Base-by-base conservation (phyloP, 2,329 filamentous ascomycete genomes). In the Chaetomium sp. region DNA sequence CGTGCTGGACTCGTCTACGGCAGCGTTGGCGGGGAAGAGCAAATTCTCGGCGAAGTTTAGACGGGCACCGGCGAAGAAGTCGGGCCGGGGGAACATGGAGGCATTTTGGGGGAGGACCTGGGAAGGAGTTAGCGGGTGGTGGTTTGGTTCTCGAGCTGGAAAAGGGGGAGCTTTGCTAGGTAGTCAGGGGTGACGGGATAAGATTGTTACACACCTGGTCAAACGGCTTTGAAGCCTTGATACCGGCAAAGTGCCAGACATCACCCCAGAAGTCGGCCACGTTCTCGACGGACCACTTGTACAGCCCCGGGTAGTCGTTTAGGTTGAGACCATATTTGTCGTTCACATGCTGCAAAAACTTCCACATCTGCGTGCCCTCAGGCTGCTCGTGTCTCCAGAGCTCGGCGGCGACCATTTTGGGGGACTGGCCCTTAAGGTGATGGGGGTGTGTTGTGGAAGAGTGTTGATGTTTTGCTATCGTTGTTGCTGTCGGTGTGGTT, bases 41-140 rank as follows among this genome's bases (percentile, higher is more conserved):
- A 97, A 77, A 69, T 99, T 99, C 74, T 97, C 89, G 33, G 92
- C 91, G 69, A 96, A 97, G 71, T 97, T 99, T 61, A 97, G 77
- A 56, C 77, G 84, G 11, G 88, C 81, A 8, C 86, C 86, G 55
- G 83, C 71, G 70, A 96, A 97, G 76, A 96, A 97, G 57, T 85
- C 76, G 6, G 92, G 91, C 32, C 90, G 85, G 32, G 92, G 92
- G 65, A 91, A 97, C 79, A 97, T 88, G 47, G 82, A 77, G 5
- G 84, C 79, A 53, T 81, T 71, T 42, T 79, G 69, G 32, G 87
- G 81, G 14, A 96, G 75, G 43, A 89, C 86, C 85, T 91, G 43
- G 51, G 34, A 44, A 44, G 19, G 37, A 6, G 41, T 53, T 38
- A 61, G 50, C 9, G 19, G 19, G 19, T 27, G 19, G 6, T 46